phyloP scores from a whole-genome alignment of 179 eudicot species.

The Spergularia azorica region DNA sequence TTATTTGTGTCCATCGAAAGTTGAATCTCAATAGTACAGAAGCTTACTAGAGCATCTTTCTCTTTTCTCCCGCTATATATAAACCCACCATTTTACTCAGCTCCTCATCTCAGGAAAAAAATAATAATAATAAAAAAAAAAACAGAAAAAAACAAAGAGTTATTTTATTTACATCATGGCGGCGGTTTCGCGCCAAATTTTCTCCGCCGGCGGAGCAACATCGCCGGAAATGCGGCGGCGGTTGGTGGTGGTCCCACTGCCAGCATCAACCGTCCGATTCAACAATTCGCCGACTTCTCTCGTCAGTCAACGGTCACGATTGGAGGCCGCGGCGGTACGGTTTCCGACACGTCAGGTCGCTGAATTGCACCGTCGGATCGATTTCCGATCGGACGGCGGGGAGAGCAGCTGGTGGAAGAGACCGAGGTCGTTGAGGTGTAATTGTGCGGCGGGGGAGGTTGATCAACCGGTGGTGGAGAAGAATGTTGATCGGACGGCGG shows the following conservation, averaged over 20 bases:
- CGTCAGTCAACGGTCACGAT: slow-evolving; percentile 9
- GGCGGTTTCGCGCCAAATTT: slow-evolving; percentile 30
- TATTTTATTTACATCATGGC: slow-evolving; percentile 23
- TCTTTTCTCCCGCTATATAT: background rate
- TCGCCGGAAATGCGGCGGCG: slow-evolving; percentile 10
- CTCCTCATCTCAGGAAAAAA: background rate
- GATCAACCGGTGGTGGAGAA: slow-evolving; percentile 14
- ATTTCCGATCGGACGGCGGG: background rate
- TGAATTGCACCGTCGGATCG: background rate
- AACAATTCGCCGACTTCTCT: slow-evolving; percentile 24
- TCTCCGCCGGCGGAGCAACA: slow-evolving; percentile 33
- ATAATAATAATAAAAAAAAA: too few relatives aligned
- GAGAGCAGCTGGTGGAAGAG: background rate
- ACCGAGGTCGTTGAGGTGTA: background rate
- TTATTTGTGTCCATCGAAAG: slow-evolving; percentile 24
- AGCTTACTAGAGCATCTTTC: background rate
- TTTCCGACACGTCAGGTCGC: background rate
- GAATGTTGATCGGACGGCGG: slow-evolving; percentile 29
- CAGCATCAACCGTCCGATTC: slow-evolving; percentile 16
- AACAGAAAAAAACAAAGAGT: background rate
- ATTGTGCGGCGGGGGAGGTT: slow-evolving; percentile 21
- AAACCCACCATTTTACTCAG: background rate
- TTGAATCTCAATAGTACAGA: background rate
- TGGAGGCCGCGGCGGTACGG: background rate
- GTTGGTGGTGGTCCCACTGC: background rate